These are phyloP conservation scores for Ligustrum vulgare DNA, from an alignment of 257 asterid species.

Conservation along the genomic window DNA sequence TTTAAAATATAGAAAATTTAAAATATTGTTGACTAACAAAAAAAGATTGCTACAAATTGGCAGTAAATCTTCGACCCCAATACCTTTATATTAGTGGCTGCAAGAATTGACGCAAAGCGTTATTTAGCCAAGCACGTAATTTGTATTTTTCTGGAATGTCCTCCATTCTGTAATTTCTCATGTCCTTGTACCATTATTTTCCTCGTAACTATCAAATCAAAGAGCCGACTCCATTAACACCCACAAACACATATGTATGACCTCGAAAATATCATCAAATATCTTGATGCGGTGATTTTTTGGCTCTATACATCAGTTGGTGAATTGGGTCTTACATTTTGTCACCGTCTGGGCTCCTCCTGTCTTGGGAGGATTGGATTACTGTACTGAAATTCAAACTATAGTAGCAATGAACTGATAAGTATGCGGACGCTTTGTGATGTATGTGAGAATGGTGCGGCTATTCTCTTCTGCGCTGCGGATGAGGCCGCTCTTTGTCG, in stretches of 20 bases:
- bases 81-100: conserved; percentile 45
- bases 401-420: conserved; percentile 39
- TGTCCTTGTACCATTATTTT: conserved; percentile 12
- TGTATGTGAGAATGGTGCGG: conserved; percentile 72
- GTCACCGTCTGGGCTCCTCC: neutral
- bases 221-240: neutral
- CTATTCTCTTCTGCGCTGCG: conserved; percentile 71
- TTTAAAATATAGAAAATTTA: no score
- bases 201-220: conserved; percentile 18
- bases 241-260: conserved; percentile 7
- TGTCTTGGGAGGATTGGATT: neutral
- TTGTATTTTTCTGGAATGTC: conserved; percentile 15
- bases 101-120: conserved; percentile 5
- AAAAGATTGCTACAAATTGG: no score
- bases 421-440: conserved; percentile 80
- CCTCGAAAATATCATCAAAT: neutral
- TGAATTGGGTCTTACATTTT: neutral
- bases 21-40: no score
- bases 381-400: neutral
- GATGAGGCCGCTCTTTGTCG: conserved; percentile 77
- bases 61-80: conserved; percentile 29
- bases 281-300: neutral
- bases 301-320: neutral
- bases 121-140: neutral
- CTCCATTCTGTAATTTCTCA: conserved; percentile 2